phyloP scores from a whole-genome alignment of 805 yeast species.

The Babjeviella inositovora region DNA sequence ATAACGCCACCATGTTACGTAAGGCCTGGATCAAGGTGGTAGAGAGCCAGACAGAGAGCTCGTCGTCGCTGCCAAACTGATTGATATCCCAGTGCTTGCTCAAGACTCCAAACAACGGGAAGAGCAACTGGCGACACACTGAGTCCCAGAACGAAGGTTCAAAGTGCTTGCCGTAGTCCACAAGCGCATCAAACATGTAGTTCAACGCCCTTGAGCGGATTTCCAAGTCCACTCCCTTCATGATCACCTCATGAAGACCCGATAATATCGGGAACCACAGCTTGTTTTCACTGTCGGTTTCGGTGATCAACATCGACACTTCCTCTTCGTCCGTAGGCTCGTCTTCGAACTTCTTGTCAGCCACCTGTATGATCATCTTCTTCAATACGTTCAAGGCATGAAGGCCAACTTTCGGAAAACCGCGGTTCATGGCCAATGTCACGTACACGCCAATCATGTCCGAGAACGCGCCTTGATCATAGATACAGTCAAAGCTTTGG shows the following conservation, averaged over 20 bases:
- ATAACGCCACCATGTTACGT: slow-evolving; percentile 71
- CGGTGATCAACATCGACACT: slow-evolving; percentile 5
- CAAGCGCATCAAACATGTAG: slow-evolving; percentile 66
- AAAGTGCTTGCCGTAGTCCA: slow-evolving; percentile 67
- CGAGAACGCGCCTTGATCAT: slow-evolving; percentile 50
- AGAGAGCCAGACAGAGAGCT: slow-evolving; percentile 87
- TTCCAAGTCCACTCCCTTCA: slow-evolving; percentile 89
- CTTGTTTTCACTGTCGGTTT: slow-evolving; percentile 13
- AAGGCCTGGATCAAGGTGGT: slow-evolving; percentile 94
- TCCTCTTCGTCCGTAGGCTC: slow-evolving; percentile 4
- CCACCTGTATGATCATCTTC: slow-evolving; percentile 41
- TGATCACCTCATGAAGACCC: slow-evolving; percentile 76
- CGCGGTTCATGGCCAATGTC: slow-evolving; percentile 70
- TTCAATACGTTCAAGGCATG: slow-evolving; percentile 67
- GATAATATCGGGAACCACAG: slow-evolving; percentile 79
- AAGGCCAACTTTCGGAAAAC: slow-evolving; percentile 66
- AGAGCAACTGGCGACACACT: slow-evolving; percentile 60
- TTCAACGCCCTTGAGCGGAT: slow-evolving; percentile 82
- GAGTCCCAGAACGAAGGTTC: slow-evolving; percentile 68
- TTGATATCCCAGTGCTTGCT: slow-evolving; percentile 61
- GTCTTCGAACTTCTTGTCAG: slow-evolving; percentile 20
- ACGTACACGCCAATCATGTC: slow-evolving; percentile 65
- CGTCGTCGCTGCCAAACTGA: slow-evolving; percentile 60
- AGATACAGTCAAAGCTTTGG: slow-evolving; percentile 45
- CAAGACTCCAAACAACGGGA: slow-evolving; percentile 81